These are phyloP conservation scores for Trypanosoma theileri DNA, from an alignment of 208 protist species.

Conservation along the genomic window DNA sequence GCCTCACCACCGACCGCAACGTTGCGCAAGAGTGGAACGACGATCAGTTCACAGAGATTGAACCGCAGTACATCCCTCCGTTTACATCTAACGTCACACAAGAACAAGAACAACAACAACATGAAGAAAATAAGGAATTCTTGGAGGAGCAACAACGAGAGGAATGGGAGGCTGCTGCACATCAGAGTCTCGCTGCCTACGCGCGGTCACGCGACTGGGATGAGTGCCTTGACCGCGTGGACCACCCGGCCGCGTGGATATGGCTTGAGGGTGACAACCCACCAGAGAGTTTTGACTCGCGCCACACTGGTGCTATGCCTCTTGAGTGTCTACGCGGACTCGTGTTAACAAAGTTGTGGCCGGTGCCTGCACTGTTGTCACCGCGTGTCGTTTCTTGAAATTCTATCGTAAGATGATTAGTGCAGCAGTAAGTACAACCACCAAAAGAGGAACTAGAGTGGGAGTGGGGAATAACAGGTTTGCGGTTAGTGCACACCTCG, in stretches of 20 bases:
- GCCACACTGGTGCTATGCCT: slow-evolving; percentile 60
- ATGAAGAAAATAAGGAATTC: too few relatives aligned
- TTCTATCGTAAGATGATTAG: neutral
- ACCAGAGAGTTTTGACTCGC: slow-evolving; percentile 72
- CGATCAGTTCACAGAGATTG: slow-evolving; percentile 39
- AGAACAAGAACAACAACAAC: too few relatives aligned
- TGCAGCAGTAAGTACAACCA: neutral
- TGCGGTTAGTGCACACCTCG: too few relatives aligned
- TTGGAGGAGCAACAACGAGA: neutral
- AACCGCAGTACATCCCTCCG: slow-evolving; percentile 23
- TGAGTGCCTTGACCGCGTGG: slow-evolving; percentile 46
- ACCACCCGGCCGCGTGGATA: slow-evolving; percentile 49
- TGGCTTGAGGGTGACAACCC: slow-evolving; percentile 89
- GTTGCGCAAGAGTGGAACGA: slow-evolving; percentile 46
- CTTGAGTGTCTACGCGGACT: slow-evolving; percentile 71
- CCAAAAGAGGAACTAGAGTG: neutral
- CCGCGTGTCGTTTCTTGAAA: neutral
- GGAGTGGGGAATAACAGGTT: too few relatives aligned
- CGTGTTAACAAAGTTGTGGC: slow-evolving; percentile 44
- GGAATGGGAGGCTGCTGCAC: neutral
- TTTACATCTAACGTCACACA: neutral
- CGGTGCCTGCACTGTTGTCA: slow-evolving; percentile 2
- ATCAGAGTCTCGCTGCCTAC: neutral
- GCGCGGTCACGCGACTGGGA: slow-evolving; percentile 64
- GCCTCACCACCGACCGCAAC: slow-evolving; percentile 29